phyloP scores from a whole-genome alignment of 768 basidiomycete species.

The Pleurotus giganteus region DNA sequence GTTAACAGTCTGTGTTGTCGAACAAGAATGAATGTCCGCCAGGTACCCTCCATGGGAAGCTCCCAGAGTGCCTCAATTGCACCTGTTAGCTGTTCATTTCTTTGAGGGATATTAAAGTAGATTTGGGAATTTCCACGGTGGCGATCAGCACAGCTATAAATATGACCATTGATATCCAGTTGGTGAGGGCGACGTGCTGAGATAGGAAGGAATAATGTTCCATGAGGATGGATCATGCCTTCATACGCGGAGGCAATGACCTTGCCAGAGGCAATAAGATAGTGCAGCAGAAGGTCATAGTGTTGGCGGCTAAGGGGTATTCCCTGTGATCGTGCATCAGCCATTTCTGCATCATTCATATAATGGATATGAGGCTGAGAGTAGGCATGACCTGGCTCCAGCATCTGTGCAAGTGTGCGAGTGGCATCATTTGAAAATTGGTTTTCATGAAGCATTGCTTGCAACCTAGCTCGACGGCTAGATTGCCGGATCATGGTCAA shows the following conservation, averaged over 20 bases:
- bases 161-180: slow-evolving; percentile 12
- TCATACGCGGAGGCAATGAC: slow-evolving; percentile 12
- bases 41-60: slow-evolving; percentile 18
- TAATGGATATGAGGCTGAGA: slow-evolving; percentile 20
- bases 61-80: slow-evolving; percentile 16
- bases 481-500: slow-evolving; percentile 14
- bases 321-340: neutral
- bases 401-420: slow-evolving; percentile 3
- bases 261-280: slow-evolving; percentile 14
- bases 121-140: slow-evolving; percentile 22
- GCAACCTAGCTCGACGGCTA: slow-evolving; percentile 4
- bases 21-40: slow-evolving; percentile 20
- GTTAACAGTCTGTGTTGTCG: slow-evolving; percentile 15
- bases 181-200: slow-evolving; percentile 11
- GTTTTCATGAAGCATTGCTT: slow-evolving; percentile 7
- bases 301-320: neutral
- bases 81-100: slow-evolving; percentile 13
- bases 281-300: neutral
- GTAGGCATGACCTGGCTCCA: slow-evolving; percentile 18
- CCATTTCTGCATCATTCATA: slow-evolving; percentile 12
- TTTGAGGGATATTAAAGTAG: slow-evolving; percentile 17
- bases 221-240: slow-evolving; percentile 11
- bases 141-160: slow-evolving; percentile 18
- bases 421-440: neutral
- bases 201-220: slow-evolving; percentile 14